Evolutionary conservation across 352 stramenopile genomes (phyloP), one percentile per base, ranked within the genome.

Genomic region (Albugo candida): DNA sequence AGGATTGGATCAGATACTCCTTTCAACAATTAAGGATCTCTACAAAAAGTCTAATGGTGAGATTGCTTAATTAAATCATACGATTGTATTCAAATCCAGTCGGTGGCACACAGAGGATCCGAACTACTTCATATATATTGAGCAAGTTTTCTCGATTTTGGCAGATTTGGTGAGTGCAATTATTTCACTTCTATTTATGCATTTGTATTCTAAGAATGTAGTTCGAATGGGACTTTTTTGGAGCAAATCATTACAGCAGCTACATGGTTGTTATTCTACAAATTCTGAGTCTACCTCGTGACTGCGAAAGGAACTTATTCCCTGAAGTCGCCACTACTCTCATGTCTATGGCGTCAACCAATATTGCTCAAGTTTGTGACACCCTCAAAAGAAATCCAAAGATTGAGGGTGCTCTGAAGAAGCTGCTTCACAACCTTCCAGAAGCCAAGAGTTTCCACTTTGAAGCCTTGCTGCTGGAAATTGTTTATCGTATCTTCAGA

Each of bases 191-290:
- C 14, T 34, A 45, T 42, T n/a, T 37, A 1, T 27, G 2, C 18
- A 37, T 16, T 8, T 19, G 17, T 38, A 20, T 18, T 36, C 24
- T 39, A 3, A 42, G 21, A 36, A 36, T 43, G 6, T 14, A 70
- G 61, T 66, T 70, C 45, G 58, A 70, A 38, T 70, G 61, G 61
- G 58, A 70, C 5, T 64, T 66, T 34, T 70, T 70, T 24, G 61
- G 34, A 4, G 14, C 49, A 1, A 18, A 21, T 3, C 24, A 53
- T n/a, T 64, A 60, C 34, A 20, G 11, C 2, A 27, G 17, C 1
- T 66, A 61, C 27, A 36, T 56, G 8, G 51, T 54, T 17, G 47
- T 65, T 34, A 37, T 70, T 11, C 41, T 70, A 14, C n/a, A 42
- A 12, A 53, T 70, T 27, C 24, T 70, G 12, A 48, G 50, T 10